Conservation (phyloP, 1,139 yeast species). For the Magnusiomyces ingens region DNA sequence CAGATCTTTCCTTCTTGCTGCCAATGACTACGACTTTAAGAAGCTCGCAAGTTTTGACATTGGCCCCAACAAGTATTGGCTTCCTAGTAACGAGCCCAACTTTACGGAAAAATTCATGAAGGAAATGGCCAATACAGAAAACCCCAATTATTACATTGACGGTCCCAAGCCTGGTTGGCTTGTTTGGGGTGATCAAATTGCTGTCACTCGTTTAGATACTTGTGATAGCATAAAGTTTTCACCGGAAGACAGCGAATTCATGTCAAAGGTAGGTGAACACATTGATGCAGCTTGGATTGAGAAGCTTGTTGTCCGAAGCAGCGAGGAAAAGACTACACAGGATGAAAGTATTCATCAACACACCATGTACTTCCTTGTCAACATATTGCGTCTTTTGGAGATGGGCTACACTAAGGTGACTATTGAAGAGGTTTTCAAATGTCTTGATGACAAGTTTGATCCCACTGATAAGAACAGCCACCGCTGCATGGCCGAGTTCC, state of each 20-base stretch:
- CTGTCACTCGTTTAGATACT: slow-evolving; percentile 39
- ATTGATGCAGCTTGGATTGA: slow-evolving; percentile 56
- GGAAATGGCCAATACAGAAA: slow-evolving; percentile 45
- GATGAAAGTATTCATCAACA: slow-evolving; percentile 31
- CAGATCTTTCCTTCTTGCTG: slow-evolving; percentile 50
- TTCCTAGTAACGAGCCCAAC: slow-evolving; percentile 39
- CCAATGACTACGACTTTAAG: slow-evolving; percentile 46
- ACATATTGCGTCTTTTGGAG: slow-evolving; percentile 24
- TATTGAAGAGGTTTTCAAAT: slow-evolving; percentile 21
- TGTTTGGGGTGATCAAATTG: slow-evolving; percentile 62
- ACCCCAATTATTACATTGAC: slow-evolving; percentile 29
- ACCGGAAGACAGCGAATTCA: slow-evolving; percentile 37
- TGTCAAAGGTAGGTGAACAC: slow-evolving; percentile 41
- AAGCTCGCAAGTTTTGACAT: slow-evolving; percentile 25
- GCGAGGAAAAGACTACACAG: slow-evolving; percentile 32
- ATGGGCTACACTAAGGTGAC: slow-evolving; percentile 20
- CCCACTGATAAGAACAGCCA: slow-evolving; percentile 34
- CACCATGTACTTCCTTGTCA: slow-evolving; percentile 24
- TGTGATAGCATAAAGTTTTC: slow-evolving; percentile 34
- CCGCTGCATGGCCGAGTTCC: slow-evolving; percentile 35
- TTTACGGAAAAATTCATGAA: slow-evolving; percentile 42
- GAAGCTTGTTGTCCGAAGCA: slow-evolving; percentile 41
- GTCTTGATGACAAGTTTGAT: slow-evolving; percentile 20
- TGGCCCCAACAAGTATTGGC: slow-evolving; percentile 33
- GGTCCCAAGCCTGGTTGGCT: slow-evolving; percentile 65